A percentile compares a stretch with the other conserved stretches of the same genome.
phyloP scores from a whole-genome alignment of 2,329 filamentous ascomycete genomes.

The Cladobotryum protrusum region DNA sequence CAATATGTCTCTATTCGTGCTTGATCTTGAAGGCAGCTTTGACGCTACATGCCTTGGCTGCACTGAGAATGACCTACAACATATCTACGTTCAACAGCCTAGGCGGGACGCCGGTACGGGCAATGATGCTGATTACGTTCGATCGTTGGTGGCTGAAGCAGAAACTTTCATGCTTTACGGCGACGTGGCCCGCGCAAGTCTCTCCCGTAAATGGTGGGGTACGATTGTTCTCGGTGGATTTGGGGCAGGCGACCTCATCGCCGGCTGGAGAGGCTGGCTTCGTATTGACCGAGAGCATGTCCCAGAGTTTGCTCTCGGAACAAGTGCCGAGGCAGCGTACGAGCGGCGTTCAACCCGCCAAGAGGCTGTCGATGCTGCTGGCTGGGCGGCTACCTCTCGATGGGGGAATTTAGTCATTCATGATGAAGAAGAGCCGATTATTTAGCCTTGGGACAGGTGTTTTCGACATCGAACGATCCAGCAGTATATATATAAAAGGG shows the following conservation, averaged over 20 bases:
- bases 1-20: slow-evolving; percentile 43
- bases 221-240: slow-evolving; percentile 45
- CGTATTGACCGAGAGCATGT: slow-evolving; percentile 41
- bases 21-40: slow-evolving; percentile 52
- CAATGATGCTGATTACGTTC: slow-evolving; percentile 22
- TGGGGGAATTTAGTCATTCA: slow-evolving; percentile 46
- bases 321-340: slow-evolving; percentile 41
- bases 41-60: slow-evolving; percentile 43
- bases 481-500: too few relatives aligned
- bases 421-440: slow-evolving; percentile 9
- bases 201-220: slow-evolving; percentile 50
- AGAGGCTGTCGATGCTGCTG: slow-evolving; percentile 34
- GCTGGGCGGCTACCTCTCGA: slow-evolving; percentile 41
- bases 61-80: slow-evolving; percentile 34
- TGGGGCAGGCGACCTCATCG: slow-evolving; percentile 27
- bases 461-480: too few relatives aligned
- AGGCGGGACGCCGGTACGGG: slow-evolving; percentile 16
- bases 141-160: slow-evolving; percentile 33
- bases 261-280: slow-evolving; percentile 45
- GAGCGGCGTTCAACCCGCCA: slow-evolving; percentile 33
- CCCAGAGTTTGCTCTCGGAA: slow-evolving; percentile 31
- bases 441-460: not conserved
- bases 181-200: slow-evolving; percentile 31
- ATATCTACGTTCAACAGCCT: slow-evolving; percentile 46
- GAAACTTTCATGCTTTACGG: slow-evolving; percentile 48